These are phyloP conservation scores for Rhodotorula graminis DNA, from an alignment of 768 basidiomycete species.

Conservation along the genomic window DNA sequence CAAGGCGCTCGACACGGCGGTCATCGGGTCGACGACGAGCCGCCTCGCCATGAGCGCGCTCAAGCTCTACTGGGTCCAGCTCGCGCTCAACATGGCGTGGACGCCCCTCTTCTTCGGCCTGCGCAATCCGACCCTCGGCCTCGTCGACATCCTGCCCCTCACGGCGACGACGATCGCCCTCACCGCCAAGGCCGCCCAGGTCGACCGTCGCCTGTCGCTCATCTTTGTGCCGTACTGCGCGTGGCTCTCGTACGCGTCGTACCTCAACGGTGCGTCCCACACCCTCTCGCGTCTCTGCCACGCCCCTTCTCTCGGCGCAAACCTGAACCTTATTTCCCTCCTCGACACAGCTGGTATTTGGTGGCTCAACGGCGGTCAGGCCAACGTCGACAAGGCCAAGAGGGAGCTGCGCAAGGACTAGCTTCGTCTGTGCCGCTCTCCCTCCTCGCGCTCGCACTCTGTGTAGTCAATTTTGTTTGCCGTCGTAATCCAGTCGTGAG, in stretches of 20 bases:
- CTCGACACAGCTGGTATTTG: background rate
- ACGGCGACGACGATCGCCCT: conserved; percentile 23
- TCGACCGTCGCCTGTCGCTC: conserved; percentile 34
- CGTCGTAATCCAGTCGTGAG: too few species aligned
- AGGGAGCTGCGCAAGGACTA: background rate
- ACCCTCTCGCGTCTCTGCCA: too few species aligned
- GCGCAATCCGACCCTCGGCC: conserved; percentile 24
- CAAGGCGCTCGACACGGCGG: conserved; percentile 26
- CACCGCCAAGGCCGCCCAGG: conserved; percentile 32
- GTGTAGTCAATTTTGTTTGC: too few species aligned
- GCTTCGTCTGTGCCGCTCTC: too few species aligned
- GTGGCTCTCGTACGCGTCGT: conserved; percentile 38
- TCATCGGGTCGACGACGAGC: conserved; percentile 9
- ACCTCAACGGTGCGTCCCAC: conserved; percentile 32
- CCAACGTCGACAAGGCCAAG: background rate
- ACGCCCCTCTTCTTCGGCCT: conserved; percentile 38
- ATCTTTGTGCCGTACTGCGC: conserved; percentile 36
- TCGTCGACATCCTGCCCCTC: conserved; percentile 32
- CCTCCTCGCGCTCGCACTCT: too few species aligned
- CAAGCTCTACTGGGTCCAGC: conserved; percentile 39
- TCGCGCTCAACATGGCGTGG: conserved; percentile 40
- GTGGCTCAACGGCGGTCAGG: conserved; percentile 16
- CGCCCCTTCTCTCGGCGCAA: too few species aligned
- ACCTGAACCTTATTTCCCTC: too few species aligned
- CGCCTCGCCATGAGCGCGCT: conserved; percentile 25